phyloP scores from a whole-genome alignment of 2,329 filamentous ascomycete genomes.

The Coccinonectria pachysandricola region DNA sequence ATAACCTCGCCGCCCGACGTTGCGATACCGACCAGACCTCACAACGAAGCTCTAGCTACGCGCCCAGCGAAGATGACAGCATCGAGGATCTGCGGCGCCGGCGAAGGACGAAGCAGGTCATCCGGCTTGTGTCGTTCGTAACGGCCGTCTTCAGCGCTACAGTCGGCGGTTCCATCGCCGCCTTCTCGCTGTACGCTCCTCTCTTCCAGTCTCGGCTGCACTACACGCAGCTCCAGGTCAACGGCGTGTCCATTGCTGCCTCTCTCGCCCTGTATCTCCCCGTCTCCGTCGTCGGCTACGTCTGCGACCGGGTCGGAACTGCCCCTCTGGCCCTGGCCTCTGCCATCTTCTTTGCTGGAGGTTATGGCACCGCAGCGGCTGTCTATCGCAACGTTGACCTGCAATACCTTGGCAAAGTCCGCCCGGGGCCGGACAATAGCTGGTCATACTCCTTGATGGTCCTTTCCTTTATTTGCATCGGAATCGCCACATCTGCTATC shows the following conservation, averaged over 20 bases:
- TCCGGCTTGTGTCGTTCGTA: conserved; percentile 40
- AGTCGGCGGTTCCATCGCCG: conserved; percentile 83
- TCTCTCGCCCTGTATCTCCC: conserved; percentile 85
- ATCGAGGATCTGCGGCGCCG: conserved; percentile 13
- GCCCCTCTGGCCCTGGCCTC: conserved; percentile 65
- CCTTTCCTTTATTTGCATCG: conserved; percentile 71
- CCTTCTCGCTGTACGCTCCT: conserved; percentile 89
- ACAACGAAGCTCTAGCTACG: conserved; percentile 13
- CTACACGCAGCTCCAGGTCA: conserved; percentile 89
- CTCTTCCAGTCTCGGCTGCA: conserved; percentile 76
- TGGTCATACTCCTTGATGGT: conserved; percentile 80
- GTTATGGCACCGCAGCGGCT: conserved; percentile 75
- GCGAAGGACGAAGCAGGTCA: conserved; percentile 20
- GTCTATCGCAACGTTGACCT: conserved; percentile 51
- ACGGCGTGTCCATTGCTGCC: conserved; percentile 76
- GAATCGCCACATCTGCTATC: conserved; percentile 76
- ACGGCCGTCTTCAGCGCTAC: conserved; percentile 49
- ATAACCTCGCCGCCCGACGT: conserved; percentile 7
- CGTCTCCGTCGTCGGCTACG: conserved; percentile 80
- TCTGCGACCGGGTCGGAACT: conserved; percentile 83
- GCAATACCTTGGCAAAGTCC: conserved; percentile 30
- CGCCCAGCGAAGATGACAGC: conserved; percentile 11
- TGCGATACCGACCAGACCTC: conserved; percentile 16
- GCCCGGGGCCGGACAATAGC: conserved; percentile 32
- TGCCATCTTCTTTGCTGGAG: conserved; percentile 62